Conservation (phyloP, 1,139 yeast genomes). For the Debaryomyces psychrophilus region DNA sequence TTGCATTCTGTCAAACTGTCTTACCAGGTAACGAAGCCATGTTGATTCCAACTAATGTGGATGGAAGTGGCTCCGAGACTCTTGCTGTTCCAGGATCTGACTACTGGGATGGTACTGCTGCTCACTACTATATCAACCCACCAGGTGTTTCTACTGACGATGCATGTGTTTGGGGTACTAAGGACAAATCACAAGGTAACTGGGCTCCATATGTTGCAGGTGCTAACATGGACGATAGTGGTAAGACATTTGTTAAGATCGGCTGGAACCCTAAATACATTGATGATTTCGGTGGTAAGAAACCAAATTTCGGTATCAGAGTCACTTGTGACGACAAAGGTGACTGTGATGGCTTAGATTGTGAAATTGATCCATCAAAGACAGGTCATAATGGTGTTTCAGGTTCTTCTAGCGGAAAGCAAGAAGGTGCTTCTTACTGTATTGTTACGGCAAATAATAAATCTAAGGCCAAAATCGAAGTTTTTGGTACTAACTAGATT, state of each 20-base stretch:
- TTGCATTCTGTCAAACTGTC: slow-evolving; percentile 91
- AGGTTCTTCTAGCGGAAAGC: slow-evolving; percentile 51
- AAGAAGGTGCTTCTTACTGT: slow-evolving; percentile 72
- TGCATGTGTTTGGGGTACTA: slow-evolving; percentile 85
- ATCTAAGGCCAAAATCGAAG: slow-evolving; percentile 71
- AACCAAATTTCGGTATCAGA: slow-evolving; percentile 72
- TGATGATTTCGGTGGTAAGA: slow-evolving; percentile 56
- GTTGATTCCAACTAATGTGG: slow-evolving; percentile 80
- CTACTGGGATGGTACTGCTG: slow-evolving; percentile 75
- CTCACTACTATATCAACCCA: slow-evolving; percentile 84
- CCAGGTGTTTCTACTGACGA: slow-evolving; percentile 80
- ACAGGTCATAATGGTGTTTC: slow-evolving; percentile 59
- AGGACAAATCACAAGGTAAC: slow-evolving; percentile 71
- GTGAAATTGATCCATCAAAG: slow-evolving; percentile 75
- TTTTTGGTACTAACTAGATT: slow-evolving; percentile 46
- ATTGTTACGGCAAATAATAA: slow-evolving; percentile 74
- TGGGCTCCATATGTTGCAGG: slow-evolving; percentile 96
- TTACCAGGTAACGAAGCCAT: slow-evolving; percentile 92
- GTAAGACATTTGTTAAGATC: slow-evolving; percentile 76
- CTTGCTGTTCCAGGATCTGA: slow-evolving; percentile 85
- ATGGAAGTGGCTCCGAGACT: slow-evolving; percentile 45
- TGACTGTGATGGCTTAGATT: slow-evolving; percentile 72
- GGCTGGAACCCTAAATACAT: slow-evolving; percentile 91
- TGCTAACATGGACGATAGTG: slow-evolving; percentile 70
- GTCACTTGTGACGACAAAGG: slow-evolving; percentile 65